Evolutionary conservation across 495 filamentous ascomycete species (phyloP), one percentile per base, ranked within the genome.

Genomic region (Talaromyces proteolyticus): DNA sequence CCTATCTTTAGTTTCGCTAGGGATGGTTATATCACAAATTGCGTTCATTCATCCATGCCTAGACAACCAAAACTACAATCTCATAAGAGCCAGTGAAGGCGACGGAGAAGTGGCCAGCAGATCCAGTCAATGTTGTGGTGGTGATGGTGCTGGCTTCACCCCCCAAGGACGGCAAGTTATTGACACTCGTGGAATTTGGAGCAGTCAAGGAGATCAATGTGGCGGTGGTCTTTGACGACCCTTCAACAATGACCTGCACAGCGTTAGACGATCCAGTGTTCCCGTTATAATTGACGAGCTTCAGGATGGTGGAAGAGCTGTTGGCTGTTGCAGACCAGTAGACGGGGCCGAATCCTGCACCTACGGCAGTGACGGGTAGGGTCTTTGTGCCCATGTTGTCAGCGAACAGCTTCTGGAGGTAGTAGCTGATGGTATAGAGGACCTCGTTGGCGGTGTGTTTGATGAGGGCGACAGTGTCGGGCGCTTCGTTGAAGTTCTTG

Each of bases 301-400:
- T 71, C 20, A 74, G 40, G 24, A 57, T 58, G 24, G 67, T 61
- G 6, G 61, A 60, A 3, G 56, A 56, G 1, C 64, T 57, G 18
- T 57, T 66, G 16, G 59, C 64, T 8, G 75, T 68, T 5, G 80
- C 80, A 3, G 80, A 81, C 60, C 76, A 86, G 63, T 79, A 88
- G 0, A 79, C 56, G 0, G 83, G 83, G 5, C 72, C 70, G 59
- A 81, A 70, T 3, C 55, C 57, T 0, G 63, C 55, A 0, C 61
- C 62, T 12, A 67, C 64, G 19, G 61, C 61, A 2, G 72, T 54
- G 1, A 73, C 66, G 2, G 68, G 79, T 3, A 85, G 69, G 3
- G 76, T 79, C 7, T 76, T 69, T n/a, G 71, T 70, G n/a, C 85
- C 70, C 39, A 66, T 71, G 54, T 78, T 75, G 6, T 62, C 63